Conservation (phyloP, 2,329 filamentous ascomycete species). For the Aspergillus nomiae region DNA sequence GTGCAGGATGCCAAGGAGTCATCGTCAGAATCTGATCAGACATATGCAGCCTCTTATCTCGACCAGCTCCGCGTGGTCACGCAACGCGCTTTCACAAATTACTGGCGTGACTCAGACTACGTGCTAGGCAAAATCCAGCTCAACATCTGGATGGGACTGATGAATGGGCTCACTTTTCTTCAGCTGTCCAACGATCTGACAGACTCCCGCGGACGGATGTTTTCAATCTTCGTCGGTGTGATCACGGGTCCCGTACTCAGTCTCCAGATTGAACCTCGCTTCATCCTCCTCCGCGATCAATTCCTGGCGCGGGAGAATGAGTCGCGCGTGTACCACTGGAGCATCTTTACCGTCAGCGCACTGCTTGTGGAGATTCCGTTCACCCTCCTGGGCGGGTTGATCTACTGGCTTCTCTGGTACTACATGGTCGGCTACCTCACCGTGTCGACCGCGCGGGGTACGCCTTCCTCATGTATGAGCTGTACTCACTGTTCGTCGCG, state of each 20-base stretch:
- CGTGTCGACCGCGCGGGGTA: constrained; percentile 70
- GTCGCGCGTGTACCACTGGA: constrained; percentile 16
- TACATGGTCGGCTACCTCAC: constrained; percentile 73
- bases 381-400: constrained; percentile 68
- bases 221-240: constrained; percentile 9
- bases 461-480: constrained; percentile 79
- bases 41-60: constrained; percentile 40
- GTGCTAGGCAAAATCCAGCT: constrained; percentile 9
- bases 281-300: constrained; percentile 15
- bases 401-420: constrained; percentile 78
- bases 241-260: constrained; percentile 7
- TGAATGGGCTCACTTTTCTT: constrained; percentile 15
- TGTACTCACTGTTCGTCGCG: constrained; percentile 65
- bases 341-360: constrained; percentile 11
- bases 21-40: background rate
- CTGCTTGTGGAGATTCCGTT: constrained; percentile 16
- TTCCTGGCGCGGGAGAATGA: constrained; percentile 15
- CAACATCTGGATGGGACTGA: constrained; percentile 9
- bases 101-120: constrained; percentile 20
- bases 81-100: constrained; percentile 14
- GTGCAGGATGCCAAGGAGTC: background rate
- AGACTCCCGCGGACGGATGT: constrained; percentile 4
- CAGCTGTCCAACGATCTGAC: background rate
- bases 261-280: constrained; percentile 18
- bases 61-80: constrained; percentile 65